phyloP scores from a whole-genome alignment of 164 flowering plant genomes.

The Macadamia tetraphylla region DNA sequence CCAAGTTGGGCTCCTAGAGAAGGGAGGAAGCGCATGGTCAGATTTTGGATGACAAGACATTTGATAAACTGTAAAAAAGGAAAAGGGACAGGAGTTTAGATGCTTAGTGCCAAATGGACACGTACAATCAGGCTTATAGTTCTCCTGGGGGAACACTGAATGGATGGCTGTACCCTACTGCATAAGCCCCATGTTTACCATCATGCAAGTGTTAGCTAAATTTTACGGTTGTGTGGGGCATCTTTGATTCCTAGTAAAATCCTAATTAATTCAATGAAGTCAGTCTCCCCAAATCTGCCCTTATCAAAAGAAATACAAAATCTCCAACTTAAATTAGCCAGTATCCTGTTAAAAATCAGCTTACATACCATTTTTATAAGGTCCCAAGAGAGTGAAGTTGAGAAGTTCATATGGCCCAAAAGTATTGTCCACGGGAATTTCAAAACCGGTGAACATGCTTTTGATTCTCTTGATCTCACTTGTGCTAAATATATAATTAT shows the following conservation, averaged over 20 bases:
- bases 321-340: no score
- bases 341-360: neutral
- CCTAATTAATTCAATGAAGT: neutral
- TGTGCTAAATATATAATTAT: constrained; percentile 33
- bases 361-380: constrained; percentile 54
- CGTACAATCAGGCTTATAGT: no score
- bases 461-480: constrained; percentile 61
- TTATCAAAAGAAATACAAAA: no score
- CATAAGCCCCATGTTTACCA: neutral
- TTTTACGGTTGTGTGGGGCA: neutral
- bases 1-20: neutral
- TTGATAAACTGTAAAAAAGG: neutral
- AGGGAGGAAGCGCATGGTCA: neutral
- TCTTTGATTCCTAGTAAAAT: neutral
- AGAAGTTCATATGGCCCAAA: constrained; percentile 90
- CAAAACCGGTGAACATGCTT: constrained; percentile 61
- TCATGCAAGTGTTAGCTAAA: neutral
- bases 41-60: neutral
- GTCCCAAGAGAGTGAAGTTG: constrained; percentile 44
- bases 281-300: neutral
- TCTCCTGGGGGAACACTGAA: neutral
- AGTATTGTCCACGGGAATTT: constrained; percentile 40
- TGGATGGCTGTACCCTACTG: neutral
- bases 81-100: neutral
- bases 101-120: no score